Percentiles rank a stretch among this genome's conserved stretches.
These are phyloP conservation scores for Xerocomellus amylosporus DNA, from an alignment of 768 basidiomycete species.

Conservation along the genomic window DNA sequence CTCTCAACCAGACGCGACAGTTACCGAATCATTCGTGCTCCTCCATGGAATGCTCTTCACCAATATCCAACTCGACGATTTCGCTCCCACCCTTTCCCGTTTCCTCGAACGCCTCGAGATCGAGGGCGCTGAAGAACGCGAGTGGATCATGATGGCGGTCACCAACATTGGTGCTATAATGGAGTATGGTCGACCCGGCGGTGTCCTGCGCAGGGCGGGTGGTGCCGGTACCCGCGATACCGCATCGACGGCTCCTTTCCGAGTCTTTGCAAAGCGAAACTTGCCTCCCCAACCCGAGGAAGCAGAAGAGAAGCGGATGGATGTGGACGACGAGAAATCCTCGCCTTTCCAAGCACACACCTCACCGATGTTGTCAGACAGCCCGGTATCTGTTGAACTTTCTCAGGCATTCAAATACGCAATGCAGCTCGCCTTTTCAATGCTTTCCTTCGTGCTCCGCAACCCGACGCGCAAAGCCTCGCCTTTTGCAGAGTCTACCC, in stretches of 20 bases:
- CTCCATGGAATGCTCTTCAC: slow-evolving; percentile 98
- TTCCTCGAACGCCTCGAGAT: slow-evolving; percentile 85
- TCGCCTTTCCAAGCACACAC: slow-evolving; percentile 22
- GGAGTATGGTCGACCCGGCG: slow-evolving; percentile 80
- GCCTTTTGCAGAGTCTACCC: slow-evolving; percentile 48
- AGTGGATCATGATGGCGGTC: slow-evolving; percentile 97
- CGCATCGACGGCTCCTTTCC: slow-evolving; percentile 37
- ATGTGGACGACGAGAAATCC: slow-evolving; percentile 53
- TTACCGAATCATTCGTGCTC: slow-evolving; percentile 81
- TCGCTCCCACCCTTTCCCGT: slow-evolving; percentile 73
- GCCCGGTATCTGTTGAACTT: slow-evolving; percentile 41
- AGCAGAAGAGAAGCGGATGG: slow-evolving; percentile 58
- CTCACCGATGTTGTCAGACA: slow-evolving; percentile 30
- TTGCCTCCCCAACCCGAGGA: slow-evolving; percentile 29
- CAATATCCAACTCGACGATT: slow-evolving; percentile 91
- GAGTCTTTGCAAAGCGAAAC: slow-evolving; percentile 51
- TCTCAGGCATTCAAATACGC: slow-evolving; percentile 72
- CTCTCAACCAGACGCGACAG: slow-evolving; percentile 68
- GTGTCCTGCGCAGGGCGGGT: slow-evolving; percentile 65
- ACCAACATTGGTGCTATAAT: slow-evolving; percentile 79
- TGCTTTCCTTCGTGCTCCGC: slow-evolving; percentile 70
- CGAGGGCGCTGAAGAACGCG: slow-evolving; percentile 75
- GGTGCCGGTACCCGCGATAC: slow-evolving; percentile 42
- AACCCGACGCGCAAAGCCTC: slow-evolving; percentile 60
- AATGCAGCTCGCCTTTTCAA: slow-evolving; percentile 72